Base-by-base conservation (phyloP, 371 early-diverging fungal genomes). In the Funneliformis caledonium region DNA sequence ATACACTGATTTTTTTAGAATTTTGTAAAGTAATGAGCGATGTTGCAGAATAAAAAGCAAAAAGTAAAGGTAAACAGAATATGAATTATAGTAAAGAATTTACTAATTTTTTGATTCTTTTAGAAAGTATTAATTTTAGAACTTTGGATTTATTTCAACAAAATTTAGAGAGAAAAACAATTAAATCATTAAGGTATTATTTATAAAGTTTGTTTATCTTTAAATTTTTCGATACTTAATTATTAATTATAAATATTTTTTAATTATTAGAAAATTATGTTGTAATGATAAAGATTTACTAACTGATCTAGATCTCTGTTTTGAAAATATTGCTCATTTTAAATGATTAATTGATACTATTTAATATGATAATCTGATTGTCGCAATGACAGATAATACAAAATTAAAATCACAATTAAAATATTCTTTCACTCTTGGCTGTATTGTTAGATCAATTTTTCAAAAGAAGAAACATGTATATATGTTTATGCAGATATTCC, bases 91-190 rank as follows among this genome's bases (percentile, higher is more conserved):
- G 22, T 62, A 7, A 62, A 62, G 62, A 11, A n/a, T 62, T 62
- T 62, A 62, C 62, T 8, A 62, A 62, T n/a, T n/a, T 62, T 62
- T 62, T 62, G 7, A 7, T 62, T n/a, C 19, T 62, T 62, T 62
- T 62, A 22, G 31, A 7, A 62, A 62, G n/a, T 62, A 62, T 62
- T 62, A n/a, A 7, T 62, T 19, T 22, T 22, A 62, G 12, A n/a
- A 22, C 62, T 7, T 22, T 62, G 22, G 62, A 62, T 62, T 62
- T 62, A 62, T 62, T 62, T 62, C 22, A 62, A 7, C 22, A 62
- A 62, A 62, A 62, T 62, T n/a, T 62, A n/a, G n/a, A n/a, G n/a
- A n/a, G n/a, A 62, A 62, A 31, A 62, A 22, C n/a, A n/a, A 62
- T 62, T 62, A 2, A 62, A 62, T 62, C 62, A 62, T 22, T 62